Base-by-base conservation (phyloP, 148 eudicot species). In the Diospyros lotus region DNA sequence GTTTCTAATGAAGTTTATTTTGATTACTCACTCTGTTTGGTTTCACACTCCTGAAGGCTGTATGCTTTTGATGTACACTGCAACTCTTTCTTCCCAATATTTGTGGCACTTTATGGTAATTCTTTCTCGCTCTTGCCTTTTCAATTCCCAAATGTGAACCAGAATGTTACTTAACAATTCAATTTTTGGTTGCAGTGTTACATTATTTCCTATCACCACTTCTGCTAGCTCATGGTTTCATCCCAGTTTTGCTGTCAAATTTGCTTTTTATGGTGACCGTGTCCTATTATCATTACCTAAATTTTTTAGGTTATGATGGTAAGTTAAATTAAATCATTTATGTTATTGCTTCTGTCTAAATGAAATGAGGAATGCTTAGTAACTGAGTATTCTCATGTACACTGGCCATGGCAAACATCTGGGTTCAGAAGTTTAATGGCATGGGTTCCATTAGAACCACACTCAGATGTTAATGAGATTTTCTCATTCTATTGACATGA, bases 41-140 rank as follows among this genome's bases (percentile, higher is more conserved):
- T 13, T 62, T 46, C 56, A 76, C 58, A 43, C 59, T 77, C 61
- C 52, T 90, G 87, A 81, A 95, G 99, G 99, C 75, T 95, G 79
- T 95, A 95, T 87, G 94, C 99, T 54, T 95, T 92, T 88, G 97
- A 95, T 82, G 97, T 95, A 69, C 99, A 92, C 86, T 95, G 99
- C 93, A 95, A 95, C 82, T 92, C 99, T 79, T 89, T 92, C 91
- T 95, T 95, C 85, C 97, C 99, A 9, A 74, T 91, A 91, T 95
- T 95, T 71, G 89, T 91, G 71, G 78, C 91, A 84, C 99, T 95
- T 44, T 88, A 93, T 59, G 97, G 99, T 95, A 88, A 56, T 87
- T 52, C 69, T 55, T 51, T 28, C 72, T 70, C 56, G 39, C 60
- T 59, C 18, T 46, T 18, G 15, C 11, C 8, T 67, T 62, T 42